These are phyloP conservation scores for Hymenoscyphus scutula DNA, from an alignment of 2,329 filamentous ascomycete species.

Conservation along the genomic window DNA sequence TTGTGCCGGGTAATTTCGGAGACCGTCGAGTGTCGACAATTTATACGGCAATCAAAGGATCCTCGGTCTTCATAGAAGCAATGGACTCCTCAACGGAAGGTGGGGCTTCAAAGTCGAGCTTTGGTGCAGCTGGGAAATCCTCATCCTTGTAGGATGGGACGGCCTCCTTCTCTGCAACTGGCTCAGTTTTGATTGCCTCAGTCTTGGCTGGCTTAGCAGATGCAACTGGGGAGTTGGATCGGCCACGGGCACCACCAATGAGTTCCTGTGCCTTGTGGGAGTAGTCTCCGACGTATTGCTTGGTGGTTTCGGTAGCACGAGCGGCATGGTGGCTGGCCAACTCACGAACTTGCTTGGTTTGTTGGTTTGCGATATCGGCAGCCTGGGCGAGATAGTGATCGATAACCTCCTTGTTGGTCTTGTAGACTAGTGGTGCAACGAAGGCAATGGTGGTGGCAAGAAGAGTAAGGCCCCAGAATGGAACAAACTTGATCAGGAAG, in stretches of 20 bases:
- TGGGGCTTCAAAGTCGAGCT: conserved; percentile 33
- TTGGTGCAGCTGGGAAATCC: conserved; percentile 35
- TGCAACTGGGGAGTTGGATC: conserved; percentile 31
- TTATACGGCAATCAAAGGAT: conserved; percentile 33
- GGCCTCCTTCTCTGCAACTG: conserved; percentile 25
- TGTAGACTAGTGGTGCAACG: conserved; percentile 62
- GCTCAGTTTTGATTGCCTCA: conserved; percentile 22
- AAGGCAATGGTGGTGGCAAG: conserved; percentile 59
- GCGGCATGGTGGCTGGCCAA: conserved; percentile 63
- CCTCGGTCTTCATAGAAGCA: conserved; percentile 16
- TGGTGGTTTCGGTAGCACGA: conserved; percentile 60
- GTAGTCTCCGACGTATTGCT: conserved; percentile 68
- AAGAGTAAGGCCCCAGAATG: conserved; percentile 66
- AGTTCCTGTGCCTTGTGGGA: conserved; percentile 65
- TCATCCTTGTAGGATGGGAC: conserved; percentile 27
- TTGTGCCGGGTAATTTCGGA: neutral
- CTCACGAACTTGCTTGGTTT: conserved; percentile 60
- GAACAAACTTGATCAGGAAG: conserved; percentile 66
- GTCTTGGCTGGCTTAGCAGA: conserved; percentile 1
- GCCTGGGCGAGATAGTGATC: conserved; percentile 60
- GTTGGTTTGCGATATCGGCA: conserved; percentile 56
- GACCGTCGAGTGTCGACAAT: neutral
- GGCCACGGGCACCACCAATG: conserved; percentile 46
- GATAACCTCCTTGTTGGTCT: conserved; percentile 67
- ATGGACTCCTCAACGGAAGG: conserved; percentile 18